Percentiles rank a stretch among this genome's conserved stretches.
Conservation (phyloP, 1,139 yeast species). For the Saccharomycopsis hybrid region DNA sequence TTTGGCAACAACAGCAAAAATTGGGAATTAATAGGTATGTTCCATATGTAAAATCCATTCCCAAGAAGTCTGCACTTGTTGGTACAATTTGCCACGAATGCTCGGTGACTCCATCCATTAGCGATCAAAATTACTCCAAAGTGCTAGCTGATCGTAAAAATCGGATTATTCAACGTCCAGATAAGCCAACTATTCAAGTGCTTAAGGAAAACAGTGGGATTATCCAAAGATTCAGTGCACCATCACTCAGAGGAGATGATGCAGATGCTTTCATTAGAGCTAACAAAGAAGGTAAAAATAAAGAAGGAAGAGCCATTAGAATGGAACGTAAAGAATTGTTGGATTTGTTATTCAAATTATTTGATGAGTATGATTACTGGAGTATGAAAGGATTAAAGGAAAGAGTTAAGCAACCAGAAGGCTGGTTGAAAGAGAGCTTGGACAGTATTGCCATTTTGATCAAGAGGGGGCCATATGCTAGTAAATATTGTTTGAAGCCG, state of each 20-base stretch:
- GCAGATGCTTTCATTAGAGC: conserved; percentile 20
- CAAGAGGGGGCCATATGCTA: conserved; percentile 93
- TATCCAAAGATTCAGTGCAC: conserved; percentile 29
- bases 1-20: conserved; percentile 31
- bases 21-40: conserved; percentile 43
- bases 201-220: conserved; percentile 84
- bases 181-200: conserved; percentile 70
- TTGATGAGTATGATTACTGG: conserved; percentile 97
- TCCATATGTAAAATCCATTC: conserved; percentile 75
- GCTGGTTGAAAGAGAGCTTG: conserved; percentile 81
- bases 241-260: conserved; percentile 18
- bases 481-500: conserved; percentile 82
- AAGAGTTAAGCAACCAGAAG: conserved; percentile 93
- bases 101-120: conserved; percentile 72
- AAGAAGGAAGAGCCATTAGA: conserved; percentile 86
- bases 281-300: conserved; percentile 32
- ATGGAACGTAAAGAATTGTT: conserved; percentile 90
- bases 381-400: conserved; percentile 90
- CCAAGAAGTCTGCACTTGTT: conserved; percentile 74
- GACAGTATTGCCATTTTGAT: conserved; percentile 86
- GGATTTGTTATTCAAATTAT: conserved; percentile 79
- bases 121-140: conserved; percentile 62
- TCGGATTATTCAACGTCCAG: conserved; percentile 35
- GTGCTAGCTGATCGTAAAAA: conserved; percentile 51
- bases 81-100: conserved; percentile 95